Percentiles rank a stretch among this genome's conserved stretches.
Conservation (phyloP, 176 grass and related monocot genomes). For the Triticum urartu region DNA sequence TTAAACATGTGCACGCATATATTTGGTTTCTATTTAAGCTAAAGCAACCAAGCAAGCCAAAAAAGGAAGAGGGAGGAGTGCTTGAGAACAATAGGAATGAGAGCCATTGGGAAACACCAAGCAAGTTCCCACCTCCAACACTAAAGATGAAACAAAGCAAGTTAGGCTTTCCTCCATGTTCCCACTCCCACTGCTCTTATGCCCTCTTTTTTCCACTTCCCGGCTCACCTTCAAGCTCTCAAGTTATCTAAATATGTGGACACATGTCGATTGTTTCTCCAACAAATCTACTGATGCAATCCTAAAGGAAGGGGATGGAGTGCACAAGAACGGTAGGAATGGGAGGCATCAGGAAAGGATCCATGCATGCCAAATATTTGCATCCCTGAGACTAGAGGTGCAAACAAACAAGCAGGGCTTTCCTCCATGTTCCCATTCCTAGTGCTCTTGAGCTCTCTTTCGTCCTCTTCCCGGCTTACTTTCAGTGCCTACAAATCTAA, state of each 20-base stretch:
- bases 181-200: constrained; percentile 20
- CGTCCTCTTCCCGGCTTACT: constrained; percentile 36
- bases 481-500: background rate
- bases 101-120: constrained; percentile 25
- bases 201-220: too few species aligned
- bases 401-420: background rate
- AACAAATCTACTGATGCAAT: background rate
- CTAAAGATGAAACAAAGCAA: background rate
- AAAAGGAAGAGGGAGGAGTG: background rate
- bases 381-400: constrained; percentile 13
- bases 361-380: background rate
- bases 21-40: too few species aligned
- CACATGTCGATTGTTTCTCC: background rate
- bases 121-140: background rate
- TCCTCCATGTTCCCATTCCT: constrained; percentile 50
- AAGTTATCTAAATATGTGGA: background rate
- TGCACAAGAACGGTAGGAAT: constrained; percentile 18
- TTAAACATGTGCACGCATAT: too few species aligned
- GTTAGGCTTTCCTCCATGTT: background rate
- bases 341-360: constrained; percentile 24
- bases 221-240: background rate
- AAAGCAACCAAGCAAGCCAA: background rate
- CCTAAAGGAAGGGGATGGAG: constrained; percentile 6
- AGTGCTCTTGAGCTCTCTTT: constrained; percentile 33
- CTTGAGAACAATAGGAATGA: constrained; percentile 28